phyloP scores from a whole-genome alignment of 208 protist genomes.

The Trypanosomatidae sp. region DNA sequence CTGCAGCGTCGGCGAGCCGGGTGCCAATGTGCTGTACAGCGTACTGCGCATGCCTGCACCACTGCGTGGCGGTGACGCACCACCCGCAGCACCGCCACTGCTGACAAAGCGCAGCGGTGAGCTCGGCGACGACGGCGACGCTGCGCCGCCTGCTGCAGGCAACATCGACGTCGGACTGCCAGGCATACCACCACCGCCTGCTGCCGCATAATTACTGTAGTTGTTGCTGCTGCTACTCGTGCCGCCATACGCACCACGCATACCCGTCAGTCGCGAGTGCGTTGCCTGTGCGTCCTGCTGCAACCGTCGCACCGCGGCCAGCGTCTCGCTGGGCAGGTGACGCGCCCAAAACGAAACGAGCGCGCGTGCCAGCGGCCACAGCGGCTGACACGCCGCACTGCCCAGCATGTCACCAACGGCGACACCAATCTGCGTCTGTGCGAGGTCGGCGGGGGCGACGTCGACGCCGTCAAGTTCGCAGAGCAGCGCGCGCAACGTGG shows the following conservation, averaged over 20 bases:
- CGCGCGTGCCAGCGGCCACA: conserved; percentile 53
- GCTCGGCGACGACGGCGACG: no score
- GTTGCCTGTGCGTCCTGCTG: conserved; percentile 14
- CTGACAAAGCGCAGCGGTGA: no score
- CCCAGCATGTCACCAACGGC: conserved; percentile 50
- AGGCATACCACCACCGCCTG: neutral
- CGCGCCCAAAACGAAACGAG: conserved; percentile 64
- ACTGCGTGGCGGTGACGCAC: no score
- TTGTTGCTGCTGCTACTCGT: neutral
- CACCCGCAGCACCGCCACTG: no score
- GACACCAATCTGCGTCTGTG: conserved; percentile 58
- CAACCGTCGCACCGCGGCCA: conserved; percentile 30
- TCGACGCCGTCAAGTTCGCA: conserved; percentile 42
- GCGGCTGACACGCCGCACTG: conserved; percentile 12
- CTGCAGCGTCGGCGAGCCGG: no score
- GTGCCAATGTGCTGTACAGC: no score
- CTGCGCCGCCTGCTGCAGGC: no score
- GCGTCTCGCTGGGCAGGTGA: conserved; percentile 40
- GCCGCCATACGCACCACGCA: neutral
- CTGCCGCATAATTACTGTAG: conserved; percentile 2
- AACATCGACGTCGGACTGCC: no score
- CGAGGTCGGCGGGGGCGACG: conserved; percentile 32
- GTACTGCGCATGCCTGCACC: no score
- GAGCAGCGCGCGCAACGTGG: conserved; percentile 23
- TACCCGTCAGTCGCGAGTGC: neutral